Evolutionary conservation across 805 yeast species (phyloP), one percentile per base, ranked within the genome.

Genomic region (Candida namnaoensis): DNA sequence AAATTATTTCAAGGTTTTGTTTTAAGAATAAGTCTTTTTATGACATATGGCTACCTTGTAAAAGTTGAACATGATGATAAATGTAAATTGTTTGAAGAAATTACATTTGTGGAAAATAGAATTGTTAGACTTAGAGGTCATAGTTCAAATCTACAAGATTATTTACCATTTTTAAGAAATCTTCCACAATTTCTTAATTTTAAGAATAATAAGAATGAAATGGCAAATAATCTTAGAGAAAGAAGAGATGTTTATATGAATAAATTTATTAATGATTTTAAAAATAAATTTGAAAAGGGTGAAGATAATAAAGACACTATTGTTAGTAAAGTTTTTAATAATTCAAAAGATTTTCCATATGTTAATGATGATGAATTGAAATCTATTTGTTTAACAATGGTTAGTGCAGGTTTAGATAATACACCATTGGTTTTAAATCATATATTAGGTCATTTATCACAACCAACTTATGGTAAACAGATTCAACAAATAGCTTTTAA

Each of bases 341-440:
- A 38, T 0, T 35, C 37, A 19, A 28, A 41, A 3, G 49, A 48
- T 7, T 42, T 38, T 14, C 54, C 53, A 11, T 14, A 36, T 4
- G 54, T 69, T 11, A 58, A 60, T 8, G 51, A 47, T 2, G 57
- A 58, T 8, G 86, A 81, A 50, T 53, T 78, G 38, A 65, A 66
- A 37, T 75, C 85, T 37, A 68, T 80, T 6, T 82, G 90, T 52
- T 62, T 83, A 35, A 80, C 90, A 0, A 76, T 82, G 82, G 80
- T 83, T 0, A 80, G 88, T 49, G 93, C 90, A 8, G 93, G 93
- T 0, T 61, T 83, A 24, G 91, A 83, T 53, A 83, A 84, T 47
- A 74, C 81, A 1, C 80, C 88, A 0, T 64, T 82, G 30, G 81
- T 76, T 38, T 64, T 82, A 39, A 72, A 74, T 46, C 78, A 81